Percentiles rank a stretch among this genome's conserved stretches.
Evolutionary conservation across 768 basidiomycete species (phyloP).

Genomic region (Suillus cothurnatus): DNA sequence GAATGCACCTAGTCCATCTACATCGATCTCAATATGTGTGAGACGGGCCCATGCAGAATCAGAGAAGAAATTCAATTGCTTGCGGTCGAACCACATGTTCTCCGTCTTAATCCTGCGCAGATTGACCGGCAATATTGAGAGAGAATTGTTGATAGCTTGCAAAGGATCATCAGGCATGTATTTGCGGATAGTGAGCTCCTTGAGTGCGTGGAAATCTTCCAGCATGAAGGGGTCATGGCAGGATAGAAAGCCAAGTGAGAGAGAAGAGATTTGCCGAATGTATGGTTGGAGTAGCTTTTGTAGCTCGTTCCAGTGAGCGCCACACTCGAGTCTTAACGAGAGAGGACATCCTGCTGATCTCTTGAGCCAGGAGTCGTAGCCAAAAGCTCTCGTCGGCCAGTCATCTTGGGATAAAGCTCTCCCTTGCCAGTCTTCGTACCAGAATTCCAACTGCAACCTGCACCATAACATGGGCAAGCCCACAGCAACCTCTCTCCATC

Average conservation of each 20-base stretch:
- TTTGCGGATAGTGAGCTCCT: constrained; percentile 20
- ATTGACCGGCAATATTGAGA: constrained; percentile 9
- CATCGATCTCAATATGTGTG: constrained; percentile 15
- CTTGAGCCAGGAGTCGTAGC: neutral
- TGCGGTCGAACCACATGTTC: neutral
- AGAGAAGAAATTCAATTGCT: too few relatives aligned
- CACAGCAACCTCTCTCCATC: constrained; percentile 44
- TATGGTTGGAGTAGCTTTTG: constrained; percentile 21
- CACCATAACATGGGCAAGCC: constrained; percentile 50
- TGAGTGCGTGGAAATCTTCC: constrained; percentile 9
- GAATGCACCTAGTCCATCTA: neutral
- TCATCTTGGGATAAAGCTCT: neutral
- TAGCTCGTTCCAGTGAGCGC: neutral
- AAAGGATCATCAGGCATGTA: neutral
- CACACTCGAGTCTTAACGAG: neutral
- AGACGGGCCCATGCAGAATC: constrained; percentile 8
- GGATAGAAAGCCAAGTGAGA: neutral
- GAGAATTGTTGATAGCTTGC: neutral
- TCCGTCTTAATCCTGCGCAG: neutral
- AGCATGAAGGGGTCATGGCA: neutral
- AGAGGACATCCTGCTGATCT: neutral
- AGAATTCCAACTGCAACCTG: constrained; percentile 32
- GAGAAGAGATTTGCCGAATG: constrained; percentile 8
- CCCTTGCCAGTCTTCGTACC: constrained; percentile 10
- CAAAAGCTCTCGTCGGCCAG: constrained; percentile 6